These are phyloP conservation scores for Teratosphaeria zuluensis DNA, from an alignment of 2,329 filamentous ascomycete species.

Conservation along the genomic window DNA sequence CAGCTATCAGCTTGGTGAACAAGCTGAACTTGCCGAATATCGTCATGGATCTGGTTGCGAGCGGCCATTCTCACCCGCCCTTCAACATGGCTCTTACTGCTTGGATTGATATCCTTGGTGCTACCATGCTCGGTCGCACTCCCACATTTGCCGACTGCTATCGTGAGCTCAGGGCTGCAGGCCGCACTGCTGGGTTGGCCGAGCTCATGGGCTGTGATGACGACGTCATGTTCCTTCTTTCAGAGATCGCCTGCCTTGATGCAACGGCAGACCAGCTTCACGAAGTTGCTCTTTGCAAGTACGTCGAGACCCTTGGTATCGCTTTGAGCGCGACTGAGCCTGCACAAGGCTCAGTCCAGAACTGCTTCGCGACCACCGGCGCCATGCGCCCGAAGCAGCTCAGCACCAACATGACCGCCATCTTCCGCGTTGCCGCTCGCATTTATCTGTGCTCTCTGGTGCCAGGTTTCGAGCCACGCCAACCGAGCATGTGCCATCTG, in stretches of 20 bases:
- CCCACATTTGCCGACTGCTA: conserved; percentile 92
- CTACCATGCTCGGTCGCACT: conserved; percentile 79
- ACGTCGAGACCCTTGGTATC: conserved; percentile 77
- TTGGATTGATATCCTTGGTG: conserved; percentile 95
- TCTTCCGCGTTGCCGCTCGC: conserved; percentile 84
- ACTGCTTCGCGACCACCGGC: conserved; percentile 52
- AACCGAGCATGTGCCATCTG: conserved; percentile 64
- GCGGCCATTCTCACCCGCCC: conserved; percentile 52
- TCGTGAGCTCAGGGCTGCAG: conserved; percentile 73
- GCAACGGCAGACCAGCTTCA: conserved; percentile 81
- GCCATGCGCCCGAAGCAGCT: conserved; percentile 74
- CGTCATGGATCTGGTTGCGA: conserved; percentile 40
- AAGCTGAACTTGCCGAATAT: conserved; percentile 69
- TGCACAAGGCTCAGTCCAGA: conserved; percentile 34
- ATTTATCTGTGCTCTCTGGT: conserved; percentile 96
- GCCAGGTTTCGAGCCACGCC: conserved; percentile 70
- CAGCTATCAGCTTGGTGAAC: conserved; percentile 72
- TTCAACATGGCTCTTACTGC: conserved; percentile 93
- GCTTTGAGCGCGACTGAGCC: conserved; percentile 77
- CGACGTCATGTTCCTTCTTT: conserved; percentile 94
- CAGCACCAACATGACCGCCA: conserved; percentile 75
- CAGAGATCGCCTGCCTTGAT: conserved; percentile 92
- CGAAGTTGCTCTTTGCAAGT: conserved; percentile 75
- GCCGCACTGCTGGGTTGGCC: conserved; percentile 61
- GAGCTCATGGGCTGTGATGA: conserved; percentile 98